Conservation (phyloP, 176 grass and related monocot genomes). For the Phragmites australis region DNA sequence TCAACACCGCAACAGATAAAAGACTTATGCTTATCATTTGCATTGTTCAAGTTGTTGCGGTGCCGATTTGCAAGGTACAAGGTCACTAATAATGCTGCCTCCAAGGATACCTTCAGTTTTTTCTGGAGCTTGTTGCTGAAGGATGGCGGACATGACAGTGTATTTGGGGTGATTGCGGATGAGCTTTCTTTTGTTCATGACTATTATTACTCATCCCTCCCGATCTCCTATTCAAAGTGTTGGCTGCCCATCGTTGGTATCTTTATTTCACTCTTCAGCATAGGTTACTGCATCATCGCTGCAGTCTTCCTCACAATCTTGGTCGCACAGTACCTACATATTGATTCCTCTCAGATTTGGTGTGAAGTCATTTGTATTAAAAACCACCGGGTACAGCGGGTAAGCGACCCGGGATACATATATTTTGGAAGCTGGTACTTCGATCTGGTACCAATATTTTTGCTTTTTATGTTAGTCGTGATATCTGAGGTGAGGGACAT, state of each 20-base stretch:
- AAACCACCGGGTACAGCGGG: no score
- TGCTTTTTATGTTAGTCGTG: neutral
- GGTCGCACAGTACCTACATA: no score
- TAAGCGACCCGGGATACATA: neutral
- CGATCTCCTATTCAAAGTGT: neutral
- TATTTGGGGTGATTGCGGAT: neutral
- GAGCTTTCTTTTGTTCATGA: slow-evolving; percentile 30
- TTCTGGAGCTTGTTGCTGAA: neutral
- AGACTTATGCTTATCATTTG: slow-evolving; percentile 25
- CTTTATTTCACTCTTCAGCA: neutral
- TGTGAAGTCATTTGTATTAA: neutral
- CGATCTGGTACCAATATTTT: neutral
- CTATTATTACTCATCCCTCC: slow-evolving; percentile 16
- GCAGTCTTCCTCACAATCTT: no score
- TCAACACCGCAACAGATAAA: neutral
- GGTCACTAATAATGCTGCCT: neutral
- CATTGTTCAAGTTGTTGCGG: slow-evolving; percentile 19
- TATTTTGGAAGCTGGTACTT: neutral
- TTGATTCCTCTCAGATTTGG: neutral
- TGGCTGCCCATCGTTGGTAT: neutral
- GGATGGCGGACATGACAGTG: neutral
- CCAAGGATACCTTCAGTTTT: fast-evolving
- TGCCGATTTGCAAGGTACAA: slow-evolving; percentile 11
- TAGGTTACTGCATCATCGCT: neutral
- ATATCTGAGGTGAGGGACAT: neutral